Percentiles rank a stretch among this genome's conserved stretches.
Conservation (phyloP, 1,284 basidiomycete genomes). For the Ustilago xerochloae region DNA sequence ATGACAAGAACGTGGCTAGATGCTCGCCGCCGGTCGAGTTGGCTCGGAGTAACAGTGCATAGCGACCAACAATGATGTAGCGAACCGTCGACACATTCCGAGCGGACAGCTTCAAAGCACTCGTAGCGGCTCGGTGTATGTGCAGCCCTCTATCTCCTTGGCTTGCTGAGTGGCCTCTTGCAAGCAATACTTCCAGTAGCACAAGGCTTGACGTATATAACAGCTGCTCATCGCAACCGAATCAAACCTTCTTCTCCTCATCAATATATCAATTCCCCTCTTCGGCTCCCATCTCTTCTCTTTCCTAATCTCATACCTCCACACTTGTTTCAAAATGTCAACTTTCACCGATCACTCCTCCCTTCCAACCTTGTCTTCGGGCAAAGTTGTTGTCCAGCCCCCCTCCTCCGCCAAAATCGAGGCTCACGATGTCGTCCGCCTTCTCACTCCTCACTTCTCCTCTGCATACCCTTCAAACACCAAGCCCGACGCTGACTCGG, state of each 20-base stretch:
- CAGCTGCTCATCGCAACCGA: not conserved
- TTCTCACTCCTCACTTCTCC: slow-evolving; percentile 14
- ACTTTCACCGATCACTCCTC: slow-evolving; percentile 11
- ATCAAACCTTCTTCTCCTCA: not conserved
- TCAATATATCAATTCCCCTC: not conserved
- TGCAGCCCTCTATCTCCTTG: no score
- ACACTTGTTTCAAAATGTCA: slow-evolving; percentile 6
- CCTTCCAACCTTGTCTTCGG: slow-evolving; percentile 12
- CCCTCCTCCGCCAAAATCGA: slow-evolving; percentile 10
- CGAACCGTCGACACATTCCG: no score
- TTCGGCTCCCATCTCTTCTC: not conserved
- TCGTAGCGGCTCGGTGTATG: no score
- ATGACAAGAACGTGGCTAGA: no score
- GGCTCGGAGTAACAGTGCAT: no score
- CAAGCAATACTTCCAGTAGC: no score
- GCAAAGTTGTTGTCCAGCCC: slow-evolving; percentile 18
- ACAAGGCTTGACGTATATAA: not conserved
- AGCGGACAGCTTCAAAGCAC: no score
- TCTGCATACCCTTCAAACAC: slow-evolving; percentile 5
- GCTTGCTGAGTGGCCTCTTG: no score
- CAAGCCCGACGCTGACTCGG: slow-evolving; percentile 1
- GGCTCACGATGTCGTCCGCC: slow-evolving; percentile 9
- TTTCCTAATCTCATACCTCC: not conserved
- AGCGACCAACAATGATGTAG: no score
- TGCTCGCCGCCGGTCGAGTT: no score